A percentile compares a stretch with the other conserved stretches of the same genome.
Evolutionary conservation across 768 basidiomycete genomes (phyloP).

Genomic region (Trametes maxima): DNA sequence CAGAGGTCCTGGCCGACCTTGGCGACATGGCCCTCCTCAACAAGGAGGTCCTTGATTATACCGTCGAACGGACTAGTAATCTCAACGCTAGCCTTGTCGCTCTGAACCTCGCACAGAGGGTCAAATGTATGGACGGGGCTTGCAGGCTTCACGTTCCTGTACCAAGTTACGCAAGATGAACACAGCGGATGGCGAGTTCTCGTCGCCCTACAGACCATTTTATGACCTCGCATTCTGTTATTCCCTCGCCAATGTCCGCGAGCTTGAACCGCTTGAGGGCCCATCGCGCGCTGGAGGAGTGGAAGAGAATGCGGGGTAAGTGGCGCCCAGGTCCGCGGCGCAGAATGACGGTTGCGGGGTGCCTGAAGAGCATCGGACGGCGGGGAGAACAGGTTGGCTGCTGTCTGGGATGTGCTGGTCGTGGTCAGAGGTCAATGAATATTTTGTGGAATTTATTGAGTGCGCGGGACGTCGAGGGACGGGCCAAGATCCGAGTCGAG

Average conservation of each 20-base stretch:
- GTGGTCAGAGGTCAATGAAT: not conserved
- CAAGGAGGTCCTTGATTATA: constrained; percentile 67
- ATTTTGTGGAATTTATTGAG: constrained; percentile 7
- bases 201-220: constrained; percentile 53
- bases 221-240: constrained; percentile 88
- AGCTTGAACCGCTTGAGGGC: constrained; percentile 68
- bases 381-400: not conserved
- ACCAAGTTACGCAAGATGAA: not conserved
- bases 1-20: constrained; percentile 82
- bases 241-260: constrained; percentile 88
- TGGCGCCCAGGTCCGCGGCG: not conserved
- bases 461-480: not conserved
- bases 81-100: constrained; percentile 89
- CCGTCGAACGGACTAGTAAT: constrained; percentile 89
- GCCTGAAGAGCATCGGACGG: constrained; percentile 14
- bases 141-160: constrained; percentile 64
- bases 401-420: not conserved
- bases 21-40: constrained; percentile 80
- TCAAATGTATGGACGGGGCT: constrained; percentile 65
- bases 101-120: constrained; percentile 80
- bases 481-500: constrained; percentile 9
- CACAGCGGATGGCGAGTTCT: not conserved
- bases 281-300: constrained; percentile 35
- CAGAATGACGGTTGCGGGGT: not conserved
- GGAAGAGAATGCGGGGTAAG: constrained; percentile 35